Evolutionary conservation across 2,329 filamentous ascomycete genomes (phyloP).

Genomic region (Curvularia spicifera): DNA sequence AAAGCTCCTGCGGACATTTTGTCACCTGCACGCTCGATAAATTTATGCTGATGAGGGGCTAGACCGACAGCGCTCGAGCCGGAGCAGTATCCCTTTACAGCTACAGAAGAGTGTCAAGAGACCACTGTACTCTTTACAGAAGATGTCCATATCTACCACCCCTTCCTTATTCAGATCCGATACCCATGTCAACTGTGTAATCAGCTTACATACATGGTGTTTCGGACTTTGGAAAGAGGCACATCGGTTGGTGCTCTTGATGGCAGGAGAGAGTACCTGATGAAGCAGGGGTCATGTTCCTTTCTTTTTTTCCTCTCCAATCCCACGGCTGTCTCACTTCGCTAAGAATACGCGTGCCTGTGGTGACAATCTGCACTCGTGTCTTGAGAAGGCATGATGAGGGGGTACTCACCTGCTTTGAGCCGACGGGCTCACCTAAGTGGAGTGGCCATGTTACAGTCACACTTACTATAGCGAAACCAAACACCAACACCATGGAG

Average conservation of each 20-base stretch:
- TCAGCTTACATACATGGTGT: constrained; percentile 4
- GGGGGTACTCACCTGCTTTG: background rate
- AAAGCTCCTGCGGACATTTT: background rate
- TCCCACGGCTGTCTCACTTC: background rate
- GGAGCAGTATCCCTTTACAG: background rate
- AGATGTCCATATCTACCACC: background rate
- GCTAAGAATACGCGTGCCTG: background rate
- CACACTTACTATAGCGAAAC: background rate
- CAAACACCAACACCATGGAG: background rate
- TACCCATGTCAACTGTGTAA: background rate
- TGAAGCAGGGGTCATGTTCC: background rate
- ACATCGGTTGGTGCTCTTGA: background rate
- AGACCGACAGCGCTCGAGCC: background rate
- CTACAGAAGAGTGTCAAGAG: background rate
- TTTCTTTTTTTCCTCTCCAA: background rate
- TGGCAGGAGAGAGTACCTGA: background rate
- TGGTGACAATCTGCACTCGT: background rate
- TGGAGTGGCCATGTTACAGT: constrained; percentile 5
- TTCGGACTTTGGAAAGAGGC: background rate
- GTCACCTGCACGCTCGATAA: background rate
- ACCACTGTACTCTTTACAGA: background rate
- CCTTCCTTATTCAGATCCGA: background rate
- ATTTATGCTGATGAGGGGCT: background rate
- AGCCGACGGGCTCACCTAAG: background rate
- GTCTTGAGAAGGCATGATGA: background rate